Evolutionary conservation across 768 basidiomycete species (phyloP).

Genomic region (Leccinum disarticulatum): DNA sequence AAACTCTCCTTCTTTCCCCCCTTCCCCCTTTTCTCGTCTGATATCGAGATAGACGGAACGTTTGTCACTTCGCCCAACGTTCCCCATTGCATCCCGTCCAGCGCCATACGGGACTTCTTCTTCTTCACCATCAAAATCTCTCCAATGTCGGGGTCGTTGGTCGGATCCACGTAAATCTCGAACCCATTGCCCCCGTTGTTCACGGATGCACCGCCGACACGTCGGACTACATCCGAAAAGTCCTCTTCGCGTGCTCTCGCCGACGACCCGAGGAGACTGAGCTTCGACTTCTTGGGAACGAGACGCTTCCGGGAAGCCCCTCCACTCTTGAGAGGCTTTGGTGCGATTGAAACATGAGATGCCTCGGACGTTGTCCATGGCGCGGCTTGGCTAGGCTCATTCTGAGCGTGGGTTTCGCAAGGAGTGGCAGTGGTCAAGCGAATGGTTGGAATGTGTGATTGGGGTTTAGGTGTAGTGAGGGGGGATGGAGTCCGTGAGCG

Average conservation of each 20-base stretch:
- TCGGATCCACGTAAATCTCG: constrained; percentile 71
- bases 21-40: constrained; percentile 40
- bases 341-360: constrained; percentile 28
- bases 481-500: constrained; percentile 31
- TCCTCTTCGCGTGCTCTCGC: constrained; percentile 41
- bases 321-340: constrained; percentile 20
- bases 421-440: constrained; percentile 70
- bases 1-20: constrained; percentile 34
- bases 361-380: constrained; percentile 23
- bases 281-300: constrained; percentile 73
- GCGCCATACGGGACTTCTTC: constrained; percentile 61
- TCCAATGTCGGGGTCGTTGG: constrained; percentile 61
- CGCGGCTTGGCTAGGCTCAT: constrained; percentile 28
- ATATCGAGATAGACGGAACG: constrained; percentile 32
- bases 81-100: constrained; percentile 60
- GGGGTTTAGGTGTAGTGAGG: constrained; percentile 27
- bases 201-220: constrained; percentile 36
- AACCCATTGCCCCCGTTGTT: constrained; percentile 48
- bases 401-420: constrained; percentile 42
- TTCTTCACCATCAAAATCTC: constrained; percentile 77
- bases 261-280: constrained; percentile 43
- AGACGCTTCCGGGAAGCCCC: constrained; percentile 45
- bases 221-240: constrained; percentile 59
- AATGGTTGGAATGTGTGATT: constrained; percentile 55
- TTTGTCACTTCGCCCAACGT: constrained; percentile 63